These are phyloP conservation scores for Acanthamoeba castellanii DNA, from an alignment of 208 protist genomes.

Conservation along the genomic window DNA sequence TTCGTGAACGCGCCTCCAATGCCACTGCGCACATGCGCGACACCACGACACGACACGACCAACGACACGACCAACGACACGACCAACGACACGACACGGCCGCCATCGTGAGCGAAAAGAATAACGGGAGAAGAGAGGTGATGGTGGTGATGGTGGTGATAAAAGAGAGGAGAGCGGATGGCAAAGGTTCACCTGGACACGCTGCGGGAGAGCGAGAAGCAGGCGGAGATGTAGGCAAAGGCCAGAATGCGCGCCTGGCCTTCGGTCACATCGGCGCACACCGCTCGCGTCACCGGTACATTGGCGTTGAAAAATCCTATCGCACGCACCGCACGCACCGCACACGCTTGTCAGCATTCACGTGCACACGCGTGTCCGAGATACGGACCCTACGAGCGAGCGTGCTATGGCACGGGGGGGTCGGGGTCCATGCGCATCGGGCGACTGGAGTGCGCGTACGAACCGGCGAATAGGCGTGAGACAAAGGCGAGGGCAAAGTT, in stretches of 20 bases:
- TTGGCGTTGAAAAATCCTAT: constrained; percentile 58
- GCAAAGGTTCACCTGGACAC: neutral
- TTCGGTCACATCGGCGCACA: constrained; percentile 53
- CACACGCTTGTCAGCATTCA: neutral
- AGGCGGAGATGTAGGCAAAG: constrained; percentile 38
- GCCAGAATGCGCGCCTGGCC: constrained; percentile 40
- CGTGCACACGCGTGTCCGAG: too few relatives aligned
- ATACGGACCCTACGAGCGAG: too few relatives aligned
- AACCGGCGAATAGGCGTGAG: constrained; percentile 15
- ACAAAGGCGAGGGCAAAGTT: neutral
- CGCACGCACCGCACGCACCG: neutral
- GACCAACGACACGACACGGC: too few relatives aligned
- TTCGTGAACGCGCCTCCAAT: constrained; percentile 2
- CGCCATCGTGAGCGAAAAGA: too few relatives aligned
- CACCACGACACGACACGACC: neutral
- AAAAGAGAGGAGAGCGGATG: too few relatives aligned
- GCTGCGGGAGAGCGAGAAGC: constrained; percentile 39
- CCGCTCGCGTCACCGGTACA: neutral
- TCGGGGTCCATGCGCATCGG: too few relatives aligned
- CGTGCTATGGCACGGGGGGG: too few relatives aligned
- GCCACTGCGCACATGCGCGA: neutral
- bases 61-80: neutral
- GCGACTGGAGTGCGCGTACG: neutral
- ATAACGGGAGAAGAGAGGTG: too few relatives aligned
- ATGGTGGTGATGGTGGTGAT: neutral